Evolutionary conservation across 2,329 filamentous ascomycete species (phyloP).

Genomic region (Phaeosphaeriaceae sp.): DNA sequence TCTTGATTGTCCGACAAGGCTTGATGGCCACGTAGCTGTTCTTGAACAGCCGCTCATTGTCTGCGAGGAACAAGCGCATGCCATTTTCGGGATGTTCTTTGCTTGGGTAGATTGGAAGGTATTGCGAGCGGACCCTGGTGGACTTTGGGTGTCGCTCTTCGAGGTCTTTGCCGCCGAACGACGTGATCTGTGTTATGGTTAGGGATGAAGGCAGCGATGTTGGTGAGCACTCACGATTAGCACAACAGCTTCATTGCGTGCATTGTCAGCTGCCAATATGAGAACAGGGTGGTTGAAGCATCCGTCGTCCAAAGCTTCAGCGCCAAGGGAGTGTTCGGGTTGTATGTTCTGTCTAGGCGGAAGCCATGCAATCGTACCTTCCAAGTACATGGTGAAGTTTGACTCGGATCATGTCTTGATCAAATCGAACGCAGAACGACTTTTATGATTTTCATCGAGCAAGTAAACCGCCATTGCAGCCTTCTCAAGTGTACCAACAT

Average conservation of each 20-base stretch:
- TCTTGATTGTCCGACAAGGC: not conserved
- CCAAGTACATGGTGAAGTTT: not conserved
- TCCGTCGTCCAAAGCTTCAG: not conserved
- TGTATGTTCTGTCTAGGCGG: conserved; percentile 2
- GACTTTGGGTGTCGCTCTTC: not conserved
- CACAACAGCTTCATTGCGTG: not conserved
- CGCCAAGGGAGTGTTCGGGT: not conserved
- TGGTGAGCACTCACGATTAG: not conserved
- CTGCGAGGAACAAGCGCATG: conserved; percentile 5
- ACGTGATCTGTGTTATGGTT: conserved; percentile 3
- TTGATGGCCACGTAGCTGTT: conserved; percentile 10
- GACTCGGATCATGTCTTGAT: not conserved
- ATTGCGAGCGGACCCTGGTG: not conserved
- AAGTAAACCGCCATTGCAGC: not conserved
- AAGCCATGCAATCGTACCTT: conserved; percentile 4
- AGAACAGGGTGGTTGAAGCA: conserved; percentile 9
- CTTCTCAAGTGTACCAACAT: not conserved
- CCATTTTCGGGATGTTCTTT: conserved; percentile 7
- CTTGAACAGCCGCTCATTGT: conserved; percentile 1
- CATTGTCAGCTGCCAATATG: not conserved
- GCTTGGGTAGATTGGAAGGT: conserved; percentile 11
- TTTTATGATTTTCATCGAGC: not conserved
- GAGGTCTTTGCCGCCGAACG: conserved; percentile 3
- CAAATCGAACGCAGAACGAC: not conserved
- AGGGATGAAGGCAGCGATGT: not conserved